Conservation (phyloP, 2,329 filamentous ascomycete species). For the Botryotinia calthae region DNA sequence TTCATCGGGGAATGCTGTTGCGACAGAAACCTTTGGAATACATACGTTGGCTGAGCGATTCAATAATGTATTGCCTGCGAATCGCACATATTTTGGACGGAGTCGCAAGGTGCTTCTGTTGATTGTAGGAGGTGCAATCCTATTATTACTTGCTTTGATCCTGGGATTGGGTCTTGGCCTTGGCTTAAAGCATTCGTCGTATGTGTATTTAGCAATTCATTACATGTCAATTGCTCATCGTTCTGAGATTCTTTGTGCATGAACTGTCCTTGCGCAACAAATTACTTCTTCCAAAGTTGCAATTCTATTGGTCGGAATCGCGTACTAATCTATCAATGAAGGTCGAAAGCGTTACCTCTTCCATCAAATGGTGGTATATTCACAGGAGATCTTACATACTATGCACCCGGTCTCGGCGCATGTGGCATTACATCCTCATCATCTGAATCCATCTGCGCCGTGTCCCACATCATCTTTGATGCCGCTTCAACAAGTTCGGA, state of each 20-base stretch:
- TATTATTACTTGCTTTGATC: constrained; percentile 37
- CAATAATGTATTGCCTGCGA: constrained; percentile 9
- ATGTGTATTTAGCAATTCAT: constrained; percentile 24
- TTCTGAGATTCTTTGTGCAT: not conserved
- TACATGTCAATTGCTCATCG: constrained; percentile 25
- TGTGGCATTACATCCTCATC: constrained; percentile 59
- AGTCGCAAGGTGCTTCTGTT: constrained; percentile 25
- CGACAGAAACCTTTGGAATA: not conserved
- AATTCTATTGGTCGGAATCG: not conserved
- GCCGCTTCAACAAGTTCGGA: constrained; percentile 50
- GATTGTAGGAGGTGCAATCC: constrained; percentile 12
- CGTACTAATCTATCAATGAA: constrained; percentile 19
- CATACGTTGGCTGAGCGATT: constrained; percentile 1
- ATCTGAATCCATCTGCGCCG: constrained; percentile 60
- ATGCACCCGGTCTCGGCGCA: constrained; percentile 62
- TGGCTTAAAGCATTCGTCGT: constrained; percentile 27
- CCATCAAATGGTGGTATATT: constrained; percentile 52
- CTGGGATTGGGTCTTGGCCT: constrained; percentile 40
- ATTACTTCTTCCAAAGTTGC: constrained; percentile 5
- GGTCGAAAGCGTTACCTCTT: constrained; percentile 47
- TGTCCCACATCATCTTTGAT: constrained; percentile 68
- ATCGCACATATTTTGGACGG: constrained; percentile 27
- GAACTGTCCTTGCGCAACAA: not conserved
- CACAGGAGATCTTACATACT: constrained; percentile 68
- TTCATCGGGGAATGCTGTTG: not conserved